Conservation (phyloP, 1,284 basidiomycete species). For the Phenoliferia sp. region DNA sequence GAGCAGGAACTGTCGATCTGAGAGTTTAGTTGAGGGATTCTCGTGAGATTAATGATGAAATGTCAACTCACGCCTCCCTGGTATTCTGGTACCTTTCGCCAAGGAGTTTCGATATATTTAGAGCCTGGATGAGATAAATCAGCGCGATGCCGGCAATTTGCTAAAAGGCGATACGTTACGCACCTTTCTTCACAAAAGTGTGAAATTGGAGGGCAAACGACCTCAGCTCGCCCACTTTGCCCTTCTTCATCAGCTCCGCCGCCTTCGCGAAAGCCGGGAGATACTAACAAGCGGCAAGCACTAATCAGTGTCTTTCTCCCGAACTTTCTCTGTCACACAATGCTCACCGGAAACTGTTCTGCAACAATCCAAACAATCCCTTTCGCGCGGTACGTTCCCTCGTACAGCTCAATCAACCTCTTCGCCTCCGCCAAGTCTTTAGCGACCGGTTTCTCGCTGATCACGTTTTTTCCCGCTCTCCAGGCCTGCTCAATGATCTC, state of each 20-base stretch:
- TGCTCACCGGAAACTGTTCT: slow-evolving; percentile 12
- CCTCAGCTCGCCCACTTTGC: slow-evolving; percentile 60
- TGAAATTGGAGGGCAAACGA: slow-evolving; percentile 58
- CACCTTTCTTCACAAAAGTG: slow-evolving; percentile 52
- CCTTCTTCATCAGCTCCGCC: slow-evolving; percentile 52
- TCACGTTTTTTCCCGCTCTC: slow-evolving; percentile 71
- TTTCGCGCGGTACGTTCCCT: slow-evolving; percentile 58
- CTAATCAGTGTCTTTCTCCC: background rate
- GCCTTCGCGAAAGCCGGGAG: slow-evolving; percentile 59
- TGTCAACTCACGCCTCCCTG: slow-evolving; percentile 24
- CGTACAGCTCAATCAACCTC: slow-evolving; percentile 62
- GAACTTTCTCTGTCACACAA: background rate
- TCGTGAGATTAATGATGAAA: background rate
- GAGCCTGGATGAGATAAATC: slow-evolving; percentile 2
- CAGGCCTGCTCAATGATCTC: slow-evolving; percentile 54
- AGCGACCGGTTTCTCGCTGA: slow-evolving; percentile 81
- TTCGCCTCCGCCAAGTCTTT: slow-evolving; percentile 60
- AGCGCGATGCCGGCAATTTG: slow-evolving; percentile 5
- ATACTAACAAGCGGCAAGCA: slow-evolving; percentile 37
- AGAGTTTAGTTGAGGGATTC: background rate
- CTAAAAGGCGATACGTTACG: slow-evolving; percentile 34
- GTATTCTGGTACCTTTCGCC: slow-evolving; percentile 32
- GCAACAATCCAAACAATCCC: slow-evolving; percentile 60
- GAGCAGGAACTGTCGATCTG: slow-evolving; percentile 19
- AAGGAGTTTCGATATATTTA: slow-evolving; percentile 17